Evolutionary conservation across 2,329 filamentous ascomycete species (phyloP).

Genomic region (Fonsecaea multimorphosa): DNA sequence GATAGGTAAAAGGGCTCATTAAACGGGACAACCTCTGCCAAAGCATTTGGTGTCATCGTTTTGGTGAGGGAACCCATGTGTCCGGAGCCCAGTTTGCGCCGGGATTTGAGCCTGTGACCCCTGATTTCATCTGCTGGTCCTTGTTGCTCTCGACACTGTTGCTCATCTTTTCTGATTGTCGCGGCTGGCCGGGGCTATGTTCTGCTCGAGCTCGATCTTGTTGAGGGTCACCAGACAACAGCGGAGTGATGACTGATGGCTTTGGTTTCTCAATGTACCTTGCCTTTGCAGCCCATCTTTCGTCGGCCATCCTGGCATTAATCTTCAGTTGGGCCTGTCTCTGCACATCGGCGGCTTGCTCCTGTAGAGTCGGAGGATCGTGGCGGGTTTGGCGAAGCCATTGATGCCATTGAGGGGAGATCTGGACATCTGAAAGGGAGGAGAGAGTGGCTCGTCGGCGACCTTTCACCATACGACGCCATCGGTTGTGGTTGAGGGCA

Average conservation of each 20-base stretch:
- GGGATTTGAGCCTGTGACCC: slow-evolving; percentile 23
- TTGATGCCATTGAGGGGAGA: slow-evolving; percentile 70
- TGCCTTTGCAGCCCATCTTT: slow-evolving; percentile 65
- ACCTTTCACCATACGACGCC: slow-evolving; percentile 65
- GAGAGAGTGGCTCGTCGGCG: slow-evolving; percentile 59
- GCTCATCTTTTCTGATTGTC: slow-evolving; percentile 16
- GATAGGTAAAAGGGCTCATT: background rate
- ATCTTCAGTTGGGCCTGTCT: slow-evolving; percentile 65
- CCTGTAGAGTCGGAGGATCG: slow-evolving; percentile 61
- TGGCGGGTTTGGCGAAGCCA: slow-evolving; percentile 68
- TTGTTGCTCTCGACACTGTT: slow-evolving; percentile 8
- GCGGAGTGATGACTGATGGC: slow-evolving; percentile 36
- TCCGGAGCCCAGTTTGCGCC: slow-evolving; percentile 30
- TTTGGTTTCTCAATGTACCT: slow-evolving; percentile 64
- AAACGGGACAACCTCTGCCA: background rate
- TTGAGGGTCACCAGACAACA: slow-evolving; percentile 22
- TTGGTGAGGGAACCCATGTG: slow-evolving; percentile 29
- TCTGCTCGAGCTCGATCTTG: slow-evolving; percentile 12
- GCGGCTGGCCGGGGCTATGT: slow-evolving; percentile 3
- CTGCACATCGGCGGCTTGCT: slow-evolving; percentile 64
- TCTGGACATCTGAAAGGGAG: slow-evolving; percentile 65
- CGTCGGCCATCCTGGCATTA: slow-evolving; percentile 65
- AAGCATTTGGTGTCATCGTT: slow-evolving; percentile 20
- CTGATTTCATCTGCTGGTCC: slow-evolving; percentile 13
- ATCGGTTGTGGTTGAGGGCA: slow-evolving; percentile 58